Evolutionary conservation across 2,329 filamentous ascomycete genomes (phyloP).

Genomic region (Eutypella sp.): DNA sequence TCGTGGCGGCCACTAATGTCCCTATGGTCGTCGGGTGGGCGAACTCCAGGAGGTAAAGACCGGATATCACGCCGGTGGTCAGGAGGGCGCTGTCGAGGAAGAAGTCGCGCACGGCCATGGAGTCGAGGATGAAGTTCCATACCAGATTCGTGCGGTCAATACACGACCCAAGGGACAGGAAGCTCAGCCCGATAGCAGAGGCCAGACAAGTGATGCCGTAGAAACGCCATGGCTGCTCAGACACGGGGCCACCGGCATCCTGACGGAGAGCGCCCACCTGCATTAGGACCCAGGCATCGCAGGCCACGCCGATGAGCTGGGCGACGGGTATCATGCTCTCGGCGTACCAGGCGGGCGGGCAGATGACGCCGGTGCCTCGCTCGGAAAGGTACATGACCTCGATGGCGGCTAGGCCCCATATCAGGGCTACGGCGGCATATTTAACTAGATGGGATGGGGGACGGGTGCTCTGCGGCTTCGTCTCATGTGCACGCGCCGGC

Average conservation of each 20-base stretch:
- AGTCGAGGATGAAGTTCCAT: conserved; percentile 26
- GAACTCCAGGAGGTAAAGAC: conserved; percentile 20
- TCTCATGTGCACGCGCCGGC: conserved; percentile 17
- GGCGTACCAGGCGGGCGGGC: conserved; percentile 19
- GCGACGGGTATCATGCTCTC: conserved; percentile 26
- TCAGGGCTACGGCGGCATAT: conserved; percentile 20
- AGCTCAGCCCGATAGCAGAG: conserved; percentile 16
- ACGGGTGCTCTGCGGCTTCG: conserved; percentile 5
- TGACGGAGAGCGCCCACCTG: conserved; percentile 22
- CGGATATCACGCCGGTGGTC: conserved; percentile 18
- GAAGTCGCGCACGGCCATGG: conserved; percentile 24
- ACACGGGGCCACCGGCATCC: conserved; percentile 17
- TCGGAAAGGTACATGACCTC: conserved; percentile 21
- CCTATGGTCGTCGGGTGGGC: conserved; percentile 24
- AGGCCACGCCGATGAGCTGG: conserved; percentile 20
- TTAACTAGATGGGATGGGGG: conserved; percentile 6
- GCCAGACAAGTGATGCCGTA: conserved; percentile 17
- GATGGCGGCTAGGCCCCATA: conserved; percentile 28
- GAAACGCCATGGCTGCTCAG: conserved; percentile 16
- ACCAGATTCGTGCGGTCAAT: conserved; percentile 21
- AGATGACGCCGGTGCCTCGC: conserved; percentile 24
- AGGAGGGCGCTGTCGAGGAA: conserved; percentile 24
- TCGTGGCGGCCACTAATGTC: conserved; percentile 17
- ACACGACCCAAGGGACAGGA: conserved; percentile 24
- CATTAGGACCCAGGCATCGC: conserved; percentile 28